Evolutionary conservation across 306 rosid species (phyloP).

Genomic region (Mucuna pruriens): DNA sequence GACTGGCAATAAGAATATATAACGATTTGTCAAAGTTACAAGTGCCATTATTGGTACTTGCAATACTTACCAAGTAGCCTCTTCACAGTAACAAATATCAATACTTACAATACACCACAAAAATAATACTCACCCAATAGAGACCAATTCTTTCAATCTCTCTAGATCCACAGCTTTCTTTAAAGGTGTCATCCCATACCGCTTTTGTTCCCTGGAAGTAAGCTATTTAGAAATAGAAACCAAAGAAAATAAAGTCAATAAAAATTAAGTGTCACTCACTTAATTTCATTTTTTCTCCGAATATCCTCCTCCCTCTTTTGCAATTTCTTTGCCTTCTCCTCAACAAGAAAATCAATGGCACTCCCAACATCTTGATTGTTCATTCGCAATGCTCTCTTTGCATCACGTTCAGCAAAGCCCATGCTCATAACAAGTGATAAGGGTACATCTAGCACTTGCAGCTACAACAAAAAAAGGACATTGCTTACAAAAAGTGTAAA

Average conservation of each 20-base stretch:
- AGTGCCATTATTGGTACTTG: background rate
- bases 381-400: conserved; percentile 84
- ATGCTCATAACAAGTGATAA: conserved; percentile 84
- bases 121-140: conserved; percentile 67
- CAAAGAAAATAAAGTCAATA: conserved; percentile 17
- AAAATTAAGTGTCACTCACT: conserved; percentile 47
- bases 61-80: background rate
- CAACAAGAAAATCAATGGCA: conserved; percentile 88
- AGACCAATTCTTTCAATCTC: conserved; percentile 69
- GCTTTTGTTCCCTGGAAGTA: conserved; percentile 77
- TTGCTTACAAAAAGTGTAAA: background rate
- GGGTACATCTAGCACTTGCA: conserved; percentile 87
- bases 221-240: conserved; percentile 33
- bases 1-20: background rate
- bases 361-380: conserved; percentile 82
- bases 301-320: conserved; percentile 68
- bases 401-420: conserved; percentile 77
- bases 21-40: background rate
- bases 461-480: conserved; percentile 53
- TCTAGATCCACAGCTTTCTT: conserved; percentile 87
- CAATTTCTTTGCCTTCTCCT: conserved; percentile 62
- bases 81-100: background rate
- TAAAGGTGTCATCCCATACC: conserved; percentile 70
- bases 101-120: background rate
- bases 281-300: conserved; percentile 59